Evolutionary conservation across 352 stramenopile species (phyloP).

Genomic region (Blastocystis sp.): DNA sequence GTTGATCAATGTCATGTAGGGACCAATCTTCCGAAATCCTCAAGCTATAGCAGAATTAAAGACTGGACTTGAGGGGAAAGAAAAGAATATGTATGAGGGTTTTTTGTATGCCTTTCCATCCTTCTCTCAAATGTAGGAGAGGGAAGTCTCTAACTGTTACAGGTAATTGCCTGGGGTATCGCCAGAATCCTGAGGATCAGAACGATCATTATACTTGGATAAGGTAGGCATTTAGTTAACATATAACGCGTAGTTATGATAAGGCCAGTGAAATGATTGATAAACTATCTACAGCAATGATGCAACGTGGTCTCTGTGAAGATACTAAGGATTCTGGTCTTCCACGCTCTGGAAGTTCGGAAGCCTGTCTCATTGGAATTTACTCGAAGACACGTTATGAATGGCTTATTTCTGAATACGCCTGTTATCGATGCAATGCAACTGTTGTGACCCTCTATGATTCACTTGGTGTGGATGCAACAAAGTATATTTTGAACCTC

Average conservation of each 20-base stretch:
- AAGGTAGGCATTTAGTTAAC: not conserved
- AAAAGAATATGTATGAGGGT: conserved; percentile 7
- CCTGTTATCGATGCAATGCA: conserved; percentile 72
- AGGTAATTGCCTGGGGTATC: conserved; percentile 54
- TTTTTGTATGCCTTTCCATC: not conserved
- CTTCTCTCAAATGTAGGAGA: not conserved
- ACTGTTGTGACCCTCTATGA: conserved; percentile 79
- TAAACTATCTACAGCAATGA: conserved; percentile 56
- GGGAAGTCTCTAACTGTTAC: not conserved
- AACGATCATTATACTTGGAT: conserved; percentile 25
- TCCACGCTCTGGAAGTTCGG: not conserved
- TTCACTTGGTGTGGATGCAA: conserved; percentile 75
- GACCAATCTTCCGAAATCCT: conserved; percentile 2
- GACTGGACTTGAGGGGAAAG: conserved; percentile 8
- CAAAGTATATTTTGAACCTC: conserved; percentile 74
- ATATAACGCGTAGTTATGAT: conserved; percentile 23
- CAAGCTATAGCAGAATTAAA: not conserved
- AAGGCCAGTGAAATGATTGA: conserved; percentile 50
- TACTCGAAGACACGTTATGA: conserved; percentile 95
- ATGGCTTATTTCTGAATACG: conserved; percentile 86
- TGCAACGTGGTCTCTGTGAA: not conserved
- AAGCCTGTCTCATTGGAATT: conserved; percentile 76
- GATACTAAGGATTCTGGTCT: conserved; percentile 15
- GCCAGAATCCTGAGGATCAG: not conserved
- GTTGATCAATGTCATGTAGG: not conserved